These are phyloP conservation scores for Colletotrichum incanum DNA, from an alignment of 2,329 filamentous ascomycete genomes.

Conservation along the genomic window DNA sequence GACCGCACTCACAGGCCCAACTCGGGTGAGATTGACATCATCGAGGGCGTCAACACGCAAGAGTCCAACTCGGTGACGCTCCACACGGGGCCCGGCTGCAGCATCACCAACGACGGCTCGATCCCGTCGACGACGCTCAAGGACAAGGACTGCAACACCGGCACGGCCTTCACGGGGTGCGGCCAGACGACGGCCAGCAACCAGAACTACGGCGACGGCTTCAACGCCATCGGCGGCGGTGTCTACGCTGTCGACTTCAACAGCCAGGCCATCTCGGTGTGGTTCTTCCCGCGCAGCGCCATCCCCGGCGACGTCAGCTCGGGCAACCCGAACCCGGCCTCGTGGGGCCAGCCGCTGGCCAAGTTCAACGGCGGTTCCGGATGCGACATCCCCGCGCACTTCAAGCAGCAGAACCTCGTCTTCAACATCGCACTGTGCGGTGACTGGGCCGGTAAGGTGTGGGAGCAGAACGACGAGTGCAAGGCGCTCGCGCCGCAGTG, in stretches of 20 bases:
- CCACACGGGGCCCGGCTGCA: slow-evolving; percentile 76
- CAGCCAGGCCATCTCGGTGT: slow-evolving; percentile 79
- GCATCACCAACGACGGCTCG: slow-evolving; percentile 65
- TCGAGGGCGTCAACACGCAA: slow-evolving; percentile 82
- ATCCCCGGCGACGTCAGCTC: slow-evolving; percentile 76
- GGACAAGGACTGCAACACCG: slow-evolving; percentile 70
- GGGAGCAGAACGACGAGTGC: slow-evolving; percentile 72
- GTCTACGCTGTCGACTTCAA: slow-evolving; percentile 87
- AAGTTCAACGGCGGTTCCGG: slow-evolving; percentile 75
- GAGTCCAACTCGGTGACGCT: slow-evolving; percentile 75
- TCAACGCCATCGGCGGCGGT: slow-evolving; percentile 80
- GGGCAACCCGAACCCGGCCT: slow-evolving; percentile 73
- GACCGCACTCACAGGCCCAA: slow-evolving; percentile 58
- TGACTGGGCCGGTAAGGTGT: slow-evolving; percentile 85
- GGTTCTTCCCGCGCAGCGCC: slow-evolving; percentile 81
- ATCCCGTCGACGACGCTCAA: slow-evolving; percentile 63
- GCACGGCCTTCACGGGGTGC: slow-evolving; percentile 72
- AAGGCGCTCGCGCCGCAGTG: slow-evolving; percentile 75
- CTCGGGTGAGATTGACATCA: slow-evolving; percentile 83
- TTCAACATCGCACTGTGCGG: slow-evolving; percentile 92
- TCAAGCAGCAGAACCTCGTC: slow-evolving; percentile 81
- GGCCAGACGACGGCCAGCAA: slow-evolving; percentile 66
- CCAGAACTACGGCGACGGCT: slow-evolving; percentile 75
- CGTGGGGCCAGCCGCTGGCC: slow-evolving; percentile 80
- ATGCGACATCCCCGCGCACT: slow-evolving; percentile 81